A percentile compares a stretch with the other conserved stretches of the same genome.
These are phyloP conservation scores for Caryopteris hybrid DNA, from an alignment of 305 asterid species.

Conservation along the genomic window DNA sequence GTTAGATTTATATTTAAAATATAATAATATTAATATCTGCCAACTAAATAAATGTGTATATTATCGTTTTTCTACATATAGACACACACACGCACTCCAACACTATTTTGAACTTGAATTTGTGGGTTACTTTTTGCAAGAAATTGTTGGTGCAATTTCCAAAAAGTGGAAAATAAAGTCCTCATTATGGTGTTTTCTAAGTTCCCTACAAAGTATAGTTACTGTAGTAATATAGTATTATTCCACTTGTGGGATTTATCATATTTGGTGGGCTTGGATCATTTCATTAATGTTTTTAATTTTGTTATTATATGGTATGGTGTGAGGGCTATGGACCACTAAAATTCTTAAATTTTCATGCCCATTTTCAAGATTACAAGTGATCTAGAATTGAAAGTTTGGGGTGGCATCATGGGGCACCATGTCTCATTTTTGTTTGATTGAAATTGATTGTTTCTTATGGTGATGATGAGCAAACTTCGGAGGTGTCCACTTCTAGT, in stretches of 20 bases:
- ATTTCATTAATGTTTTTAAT: not conserved
- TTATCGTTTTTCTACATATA: no score
- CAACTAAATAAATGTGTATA: no score
- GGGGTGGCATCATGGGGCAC: constrained; percentile 23
- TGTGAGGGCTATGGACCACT: constrained; percentile 26
- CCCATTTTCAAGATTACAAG: constrained; percentile 14
- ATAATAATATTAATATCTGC: no score
- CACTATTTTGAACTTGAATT: no score
- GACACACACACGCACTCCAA: no score
- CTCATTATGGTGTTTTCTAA: constrained; percentile 30
- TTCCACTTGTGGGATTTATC: constrained; percentile 8
- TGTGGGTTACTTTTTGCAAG: no score
- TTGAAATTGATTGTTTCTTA: not conserved
- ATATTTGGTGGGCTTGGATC: not conserved
- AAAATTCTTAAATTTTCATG: not conserved
- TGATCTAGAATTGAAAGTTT: not conserved
- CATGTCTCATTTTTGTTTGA: constrained; percentile 14
- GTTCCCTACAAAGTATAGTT: not conserved
- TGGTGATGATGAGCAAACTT: constrained; percentile 4
- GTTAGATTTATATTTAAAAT: no score
- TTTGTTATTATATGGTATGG: not conserved
- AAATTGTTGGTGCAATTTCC: not conserved
- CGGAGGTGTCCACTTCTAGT: not conserved
- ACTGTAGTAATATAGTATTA: not conserved
- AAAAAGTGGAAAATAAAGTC: constrained; percentile 7